Evolutionary conservation across 2,329 filamentous ascomycete genomes (phyloP).

Genomic region (Cytospora paraplurivora): DNA sequence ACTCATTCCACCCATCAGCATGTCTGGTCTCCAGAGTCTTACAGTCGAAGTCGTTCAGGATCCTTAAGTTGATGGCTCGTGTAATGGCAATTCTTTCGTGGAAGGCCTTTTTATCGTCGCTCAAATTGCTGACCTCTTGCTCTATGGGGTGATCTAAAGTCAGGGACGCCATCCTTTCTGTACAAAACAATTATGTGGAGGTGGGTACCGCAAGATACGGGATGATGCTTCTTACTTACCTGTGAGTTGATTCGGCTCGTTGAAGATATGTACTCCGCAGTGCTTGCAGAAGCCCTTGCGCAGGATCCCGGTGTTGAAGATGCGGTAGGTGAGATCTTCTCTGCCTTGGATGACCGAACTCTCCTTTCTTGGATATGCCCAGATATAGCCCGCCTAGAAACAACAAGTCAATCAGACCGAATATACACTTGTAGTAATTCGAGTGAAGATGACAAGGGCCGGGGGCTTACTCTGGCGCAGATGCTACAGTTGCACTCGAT

Average conservation of each 20-base stretch:
- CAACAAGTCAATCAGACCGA: slow-evolving; percentile 5
- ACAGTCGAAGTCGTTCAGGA: slow-evolving; percentile 43
- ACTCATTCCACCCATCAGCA: slow-evolving; percentile 35
- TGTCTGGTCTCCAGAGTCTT: slow-evolving; percentile 32
- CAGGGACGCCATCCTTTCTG: not conserved
- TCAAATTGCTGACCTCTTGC: slow-evolving; percentile 41
- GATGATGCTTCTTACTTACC: slow-evolving; percentile 28
- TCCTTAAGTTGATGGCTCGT: slow-evolving; percentile 44
- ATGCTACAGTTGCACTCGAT: slow-evolving; percentile 55
- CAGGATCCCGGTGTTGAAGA: slow-evolving; percentile 38
- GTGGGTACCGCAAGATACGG: not conserved
- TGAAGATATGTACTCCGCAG: slow-evolving; percentile 50
- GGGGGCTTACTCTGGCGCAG: slow-evolving; percentile 44
- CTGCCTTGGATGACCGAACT: slow-evolving; percentile 45
- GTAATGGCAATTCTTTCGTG: slow-evolving; percentile 24
- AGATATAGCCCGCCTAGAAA: slow-evolving; percentile 45
- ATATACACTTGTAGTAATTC: not conserved
- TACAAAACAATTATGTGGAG: too few species aligned
- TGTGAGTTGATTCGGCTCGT: slow-evolving; percentile 35
- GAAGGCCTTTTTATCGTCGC: slow-evolving; percentile 33
- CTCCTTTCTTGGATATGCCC: slow-evolving; percentile 46
- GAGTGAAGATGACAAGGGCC: not conserved
- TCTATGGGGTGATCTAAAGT: not conserved
- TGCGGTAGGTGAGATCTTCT: slow-evolving; percentile 45
- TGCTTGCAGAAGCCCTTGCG: slow-evolving; percentile 51